These are phyloP conservation scores for Friedmanniomyces simplex DNA, from an alignment of 495 filamentous ascomycete species.

Conservation along the genomic window DNA sequence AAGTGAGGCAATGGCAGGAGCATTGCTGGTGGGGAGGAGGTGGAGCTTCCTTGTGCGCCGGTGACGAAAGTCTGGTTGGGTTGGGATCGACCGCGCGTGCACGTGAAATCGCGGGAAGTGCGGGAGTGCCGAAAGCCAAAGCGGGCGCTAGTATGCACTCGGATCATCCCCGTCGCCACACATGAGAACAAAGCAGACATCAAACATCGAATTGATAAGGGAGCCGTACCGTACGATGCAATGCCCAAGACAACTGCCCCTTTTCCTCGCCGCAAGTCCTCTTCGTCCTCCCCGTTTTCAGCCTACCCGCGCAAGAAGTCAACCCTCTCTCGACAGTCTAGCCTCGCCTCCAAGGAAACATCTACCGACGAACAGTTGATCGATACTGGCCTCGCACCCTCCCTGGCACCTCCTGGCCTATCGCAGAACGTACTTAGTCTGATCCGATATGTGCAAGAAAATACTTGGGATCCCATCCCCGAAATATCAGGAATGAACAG, in stretches of 20 bases:
- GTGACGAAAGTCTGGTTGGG: too few relatives aligned
- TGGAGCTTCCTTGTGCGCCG: not conserved
- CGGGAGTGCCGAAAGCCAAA: too few relatives aligned
- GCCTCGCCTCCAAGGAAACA: conserved; percentile 26
- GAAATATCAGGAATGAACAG: conserved; percentile 63
- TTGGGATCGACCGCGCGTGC: too few relatives aligned
- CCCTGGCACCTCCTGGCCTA: conserved; percentile 42
- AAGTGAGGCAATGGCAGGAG: not conserved
- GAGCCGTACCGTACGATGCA: not conserved
- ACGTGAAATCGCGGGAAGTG: too few relatives aligned
- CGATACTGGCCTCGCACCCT: conserved; percentile 44
- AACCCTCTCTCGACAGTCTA: not conserved
- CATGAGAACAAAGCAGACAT: too few relatives aligned
- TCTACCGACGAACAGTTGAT: conserved; percentile 44
- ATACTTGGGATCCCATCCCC: conserved; percentile 63
- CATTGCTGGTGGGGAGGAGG: not conserved
- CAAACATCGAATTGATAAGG: too few relatives aligned
- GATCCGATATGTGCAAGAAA: conserved; percentile 47
- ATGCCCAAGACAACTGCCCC: conserved; percentile 17
- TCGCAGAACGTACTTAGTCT: conserved; percentile 55
- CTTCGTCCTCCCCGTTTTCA: conserved; percentile 6
- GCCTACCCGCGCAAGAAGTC: conserved; percentile 8
- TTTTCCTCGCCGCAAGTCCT: conserved; percentile 17
- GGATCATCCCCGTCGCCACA: too few relatives aligned
- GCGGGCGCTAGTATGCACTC: too few relatives aligned